Base-by-base conservation (phyloP, 495 filamentous ascomycete species). In the Cryomyces minteri region DNA sequence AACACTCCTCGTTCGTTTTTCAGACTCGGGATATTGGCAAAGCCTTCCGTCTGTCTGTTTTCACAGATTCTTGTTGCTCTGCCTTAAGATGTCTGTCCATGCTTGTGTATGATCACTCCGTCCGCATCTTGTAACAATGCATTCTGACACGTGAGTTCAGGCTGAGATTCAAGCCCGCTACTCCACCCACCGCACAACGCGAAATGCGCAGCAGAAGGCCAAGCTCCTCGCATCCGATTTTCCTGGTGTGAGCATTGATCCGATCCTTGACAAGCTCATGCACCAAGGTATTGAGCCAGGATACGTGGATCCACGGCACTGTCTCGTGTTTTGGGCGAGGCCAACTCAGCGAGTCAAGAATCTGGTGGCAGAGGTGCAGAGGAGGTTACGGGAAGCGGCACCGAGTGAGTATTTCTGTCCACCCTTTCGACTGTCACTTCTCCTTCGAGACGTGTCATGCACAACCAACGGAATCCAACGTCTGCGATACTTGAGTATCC, bases 241-340 rank as follows among this genome's bases (percentile, higher is more conserved):
- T 47, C 48, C 57, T 0, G 81, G 79, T 41, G 70, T 88, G 59
- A 75, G 69, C 18, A 67, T 86, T 39, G 90, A 98, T 53, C 75
- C 76, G 0, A 77, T 84, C 38, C 67, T 98, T 4, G 60, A 73
- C 9, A 77, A 79, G 43, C 59, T 95, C 31, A 66, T 68, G 47
- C 67, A 74, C 48, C 73, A 67, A 1, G 56, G 60, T 0, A 63
- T 77, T 36, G 71, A 85, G 49, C 73, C 82, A 32, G 69, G 67
- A 2, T 84, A 79, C 56, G 45, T 64, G 12, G 88, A 95, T 53
- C 70, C 74, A 11, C 70, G 88, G 36, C 65, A 94, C 52, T 93
- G 86, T 55, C 66, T 95, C 9, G 80, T 80, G 0, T 80, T 94
- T 56, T 94, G 84, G 83, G 84, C 82, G 28, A 72, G 88, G 5